These are phyloP conservation scores for Carex pumila DNA, from an alignment of 176 grass and related monocot species.

Conservation along the genomic window DNA sequence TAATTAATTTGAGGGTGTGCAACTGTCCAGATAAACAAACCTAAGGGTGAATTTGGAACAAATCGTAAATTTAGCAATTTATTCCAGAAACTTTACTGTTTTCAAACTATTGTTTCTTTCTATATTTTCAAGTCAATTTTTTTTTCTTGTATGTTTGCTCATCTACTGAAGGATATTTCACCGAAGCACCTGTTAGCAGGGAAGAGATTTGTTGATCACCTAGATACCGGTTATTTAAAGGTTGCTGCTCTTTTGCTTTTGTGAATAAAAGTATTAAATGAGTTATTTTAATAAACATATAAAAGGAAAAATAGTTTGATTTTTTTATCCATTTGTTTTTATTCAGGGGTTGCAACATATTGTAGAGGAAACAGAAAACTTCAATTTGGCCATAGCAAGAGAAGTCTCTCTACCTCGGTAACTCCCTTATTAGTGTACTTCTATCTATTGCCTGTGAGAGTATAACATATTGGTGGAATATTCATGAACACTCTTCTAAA, in stretches of 20 bases:
- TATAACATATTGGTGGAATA: background rate
- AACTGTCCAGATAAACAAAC: background rate
- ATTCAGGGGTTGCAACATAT: conserved; percentile 28
- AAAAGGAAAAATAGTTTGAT: background rate
- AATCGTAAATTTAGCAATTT: background rate
- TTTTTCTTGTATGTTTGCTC: background rate
- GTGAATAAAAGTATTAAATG: background rate
- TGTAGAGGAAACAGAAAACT: conserved; percentile 16
- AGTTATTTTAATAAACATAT: background rate
- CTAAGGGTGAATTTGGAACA: background rate
- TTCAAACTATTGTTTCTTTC: background rate
- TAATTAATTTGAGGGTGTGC: background rate
- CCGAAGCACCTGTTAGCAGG: background rate
- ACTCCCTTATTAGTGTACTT: background rate
- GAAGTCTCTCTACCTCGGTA: background rate
- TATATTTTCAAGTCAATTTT: background rate
- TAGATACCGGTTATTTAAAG: background rate
- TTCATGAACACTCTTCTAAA: background rate
- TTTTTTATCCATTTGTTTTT: background rate
- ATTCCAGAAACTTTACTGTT: background rate
- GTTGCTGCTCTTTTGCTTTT: background rate
- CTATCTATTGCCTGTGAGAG: background rate
- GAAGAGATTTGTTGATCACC: background rate
- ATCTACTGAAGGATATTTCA: background rate
- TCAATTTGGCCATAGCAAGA: background rate